Conservation (phyloP, 108 stramenopile species). For the Fragilaria crotonensis region DNA sequence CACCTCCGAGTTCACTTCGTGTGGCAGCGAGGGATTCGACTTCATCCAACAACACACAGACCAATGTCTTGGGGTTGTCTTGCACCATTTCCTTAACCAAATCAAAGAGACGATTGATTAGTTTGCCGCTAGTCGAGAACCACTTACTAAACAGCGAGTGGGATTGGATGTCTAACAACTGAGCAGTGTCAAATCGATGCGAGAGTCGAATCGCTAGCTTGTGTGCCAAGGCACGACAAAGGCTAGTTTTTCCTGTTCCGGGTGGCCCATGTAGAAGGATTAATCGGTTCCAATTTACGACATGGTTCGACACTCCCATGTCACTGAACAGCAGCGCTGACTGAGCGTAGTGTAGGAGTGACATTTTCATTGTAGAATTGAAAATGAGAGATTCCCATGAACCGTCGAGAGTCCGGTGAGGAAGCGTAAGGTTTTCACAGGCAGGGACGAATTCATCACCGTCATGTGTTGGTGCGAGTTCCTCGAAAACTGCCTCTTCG, state of each 20-base stretch:
- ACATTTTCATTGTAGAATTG: slow-evolving; percentile 15
- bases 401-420: slow-evolving; percentile 32
- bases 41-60: slow-evolving; percentile 76
- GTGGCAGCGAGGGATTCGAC: slow-evolving; percentile 62
- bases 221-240: slow-evolving; percentile 70
- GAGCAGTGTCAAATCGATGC: slow-evolving; percentile 38
- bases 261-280: slow-evolving; percentile 73
- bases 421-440: slow-evolving; percentile 38
- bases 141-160: slow-evolving; percentile 84
- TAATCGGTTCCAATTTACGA: slow-evolving; percentile 78
- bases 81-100: slow-evolving; percentile 69
- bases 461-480: slow-evolving; percentile 28
- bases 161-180: slow-evolving; percentile 73
- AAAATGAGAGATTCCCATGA: slow-evolving; percentile 43
- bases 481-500: slow-evolving; percentile 33
- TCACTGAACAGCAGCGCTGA: slow-evolving; percentile 38
- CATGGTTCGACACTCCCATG: slow-evolving; percentile 24
- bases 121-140: slow-evolving; percentile 85
- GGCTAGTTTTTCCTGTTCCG: slow-evolving; percentile 46
- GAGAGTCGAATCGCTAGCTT: slow-evolving; percentile 63
- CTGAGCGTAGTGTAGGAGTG: slow-evolving; percentile 31
- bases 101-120: slow-evolving; percentile 65
- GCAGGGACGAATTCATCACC: slow-evolving; percentile 39
- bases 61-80: slow-evolving; percentile 56
- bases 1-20: slow-evolving; percentile 19